A percentile compares a stretch with the other conserved stretches of the same genome.
phyloP scores from a whole-genome alignment of 352 stramenopile genomes.

The Phytopythium aichiense region DNA sequence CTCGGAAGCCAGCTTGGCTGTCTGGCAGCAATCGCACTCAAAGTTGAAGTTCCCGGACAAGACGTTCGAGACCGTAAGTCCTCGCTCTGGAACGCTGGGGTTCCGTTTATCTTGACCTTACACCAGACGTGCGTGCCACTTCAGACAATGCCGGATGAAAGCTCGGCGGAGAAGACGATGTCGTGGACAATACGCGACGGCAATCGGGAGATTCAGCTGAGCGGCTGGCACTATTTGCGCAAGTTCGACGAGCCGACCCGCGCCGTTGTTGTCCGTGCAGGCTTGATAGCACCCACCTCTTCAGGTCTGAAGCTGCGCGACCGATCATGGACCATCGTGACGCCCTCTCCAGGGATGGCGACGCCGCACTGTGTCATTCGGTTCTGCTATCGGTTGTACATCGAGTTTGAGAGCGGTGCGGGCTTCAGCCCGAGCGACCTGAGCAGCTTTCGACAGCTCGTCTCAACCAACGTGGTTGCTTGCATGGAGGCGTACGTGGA shows the following conservation, averaged over 20 bases:
- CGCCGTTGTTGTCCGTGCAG: constrained; percentile 18
- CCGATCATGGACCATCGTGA: constrained; percentile 30
- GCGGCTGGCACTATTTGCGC: constrained; percentile 16
- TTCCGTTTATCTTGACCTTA: too few relatives aligned
- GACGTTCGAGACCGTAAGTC: constrained; percentile 5
- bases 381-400: constrained; percentile 28
- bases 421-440: constrained; percentile 9
- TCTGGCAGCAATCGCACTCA: constrained; percentile 11
- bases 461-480: background rate
- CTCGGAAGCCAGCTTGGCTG: constrained; percentile 11
- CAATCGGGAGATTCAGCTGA: constrained; percentile 4
- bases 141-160: background rate
- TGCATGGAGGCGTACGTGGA: background rate
- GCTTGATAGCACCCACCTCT: constrained; percentile 13
- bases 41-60: constrained; percentile 16
- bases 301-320: constrained; percentile 19
- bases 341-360: constrained; percentile 16
- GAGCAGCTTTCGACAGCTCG: background rate
- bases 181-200: constrained; percentile 9
- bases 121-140: too few relatives aligned
- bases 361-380: constrained; percentile 16
- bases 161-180: constrained; percentile 20
- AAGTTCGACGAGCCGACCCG: constrained; percentile 26
- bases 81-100: background rate
- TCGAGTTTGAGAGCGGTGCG: constrained; percentile 10